Conservation (phyloP, 768 basidiomycete genomes). For the Boletus pseudo-olivaceus region DNA sequence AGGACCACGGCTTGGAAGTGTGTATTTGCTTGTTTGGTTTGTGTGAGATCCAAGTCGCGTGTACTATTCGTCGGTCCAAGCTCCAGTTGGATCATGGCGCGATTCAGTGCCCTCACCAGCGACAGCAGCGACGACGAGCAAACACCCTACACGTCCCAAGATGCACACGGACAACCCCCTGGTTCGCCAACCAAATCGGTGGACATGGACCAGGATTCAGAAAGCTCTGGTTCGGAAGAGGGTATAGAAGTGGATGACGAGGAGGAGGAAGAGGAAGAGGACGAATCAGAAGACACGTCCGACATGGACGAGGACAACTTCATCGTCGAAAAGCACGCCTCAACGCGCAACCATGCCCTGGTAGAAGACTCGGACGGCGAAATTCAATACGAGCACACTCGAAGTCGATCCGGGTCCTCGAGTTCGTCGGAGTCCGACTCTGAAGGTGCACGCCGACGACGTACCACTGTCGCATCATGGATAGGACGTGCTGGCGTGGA, state of each 20-base stretch:
- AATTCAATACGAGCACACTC: constrained; percentile 42
- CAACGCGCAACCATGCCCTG: constrained; percentile 42
- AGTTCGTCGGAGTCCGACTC: constrained; percentile 23
- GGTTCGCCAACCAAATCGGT: constrained; percentile 21
- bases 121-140: constrained; percentile 55
- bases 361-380: constrained; percentile 56
- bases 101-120: constrained; percentile 63
- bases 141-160: constrained; percentile 30
- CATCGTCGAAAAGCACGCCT: constrained; percentile 22
- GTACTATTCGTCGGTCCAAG: constrained; percentile 19
- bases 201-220: constrained; percentile 32
- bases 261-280: constrained; percentile 37
- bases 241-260: constrained; percentile 33
- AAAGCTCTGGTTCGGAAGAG: constrained; percentile 25
- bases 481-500: constrained; percentile 74
- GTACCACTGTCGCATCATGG: constrained; percentile 64
- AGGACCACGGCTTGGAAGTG: neutral
- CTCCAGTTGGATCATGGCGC: constrained; percentile 47
- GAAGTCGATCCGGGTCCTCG: constrained; percentile 34
- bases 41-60: constrained; percentile 1
- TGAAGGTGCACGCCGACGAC: constrained; percentile 19
- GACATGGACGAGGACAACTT: constrained; percentile 54
- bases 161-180: constrained; percentile 15
- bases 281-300: constrained; percentile 39
- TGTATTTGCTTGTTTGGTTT: constrained; percentile 31